Evolutionary conservation across 331 rosid genomes (phyloP).

Genomic region (Spiraea crenata): DNA sequence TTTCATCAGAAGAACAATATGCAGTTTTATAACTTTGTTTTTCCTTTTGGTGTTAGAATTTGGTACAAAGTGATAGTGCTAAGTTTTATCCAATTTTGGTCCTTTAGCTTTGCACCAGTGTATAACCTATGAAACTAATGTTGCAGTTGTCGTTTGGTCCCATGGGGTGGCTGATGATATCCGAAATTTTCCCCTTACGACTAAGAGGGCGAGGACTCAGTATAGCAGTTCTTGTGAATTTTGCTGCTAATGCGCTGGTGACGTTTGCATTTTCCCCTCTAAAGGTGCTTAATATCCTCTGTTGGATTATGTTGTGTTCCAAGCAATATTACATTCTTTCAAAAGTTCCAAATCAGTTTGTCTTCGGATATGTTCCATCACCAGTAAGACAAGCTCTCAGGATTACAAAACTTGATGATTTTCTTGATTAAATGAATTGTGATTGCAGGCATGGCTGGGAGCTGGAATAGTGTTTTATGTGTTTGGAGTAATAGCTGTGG

Average conservation of each 20-base stretch:
- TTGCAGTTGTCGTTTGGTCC: slow-evolving; percentile 97
- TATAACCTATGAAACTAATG: slow-evolving; percentile 19
- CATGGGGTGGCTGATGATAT: slow-evolving; percentile 97
- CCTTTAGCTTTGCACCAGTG: background rate
- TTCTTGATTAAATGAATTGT: background rate
- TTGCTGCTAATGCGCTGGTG: slow-evolving; percentile 82
- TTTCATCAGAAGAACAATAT: background rate
- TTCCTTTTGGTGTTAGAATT: no score
- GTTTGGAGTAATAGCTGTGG: slow-evolving; percentile 70
- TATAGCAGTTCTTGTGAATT: slow-evolving; percentile 87
- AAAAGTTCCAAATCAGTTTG: no score
- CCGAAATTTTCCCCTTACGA: slow-evolving; percentile 90
- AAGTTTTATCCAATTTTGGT: background rate
- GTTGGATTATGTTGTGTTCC: background rate
- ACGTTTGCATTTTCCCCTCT: slow-evolving; percentile 94
- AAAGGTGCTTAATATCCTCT: slow-evolving; percentile 43
- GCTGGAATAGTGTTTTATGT: slow-evolving; percentile 71
- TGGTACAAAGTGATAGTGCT: background rate
- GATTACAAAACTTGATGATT: background rate
- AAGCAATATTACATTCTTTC: background rate
- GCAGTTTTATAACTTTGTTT: background rate
- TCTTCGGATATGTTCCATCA: background rate
- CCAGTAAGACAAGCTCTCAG: background rate
- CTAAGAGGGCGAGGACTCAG: slow-evolving; percentile 88
- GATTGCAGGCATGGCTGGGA: slow-evolving; percentile 74